phyloP scores from a whole-genome alignment of 169 alveolate species.

The Eimeria maxima region DNA sequence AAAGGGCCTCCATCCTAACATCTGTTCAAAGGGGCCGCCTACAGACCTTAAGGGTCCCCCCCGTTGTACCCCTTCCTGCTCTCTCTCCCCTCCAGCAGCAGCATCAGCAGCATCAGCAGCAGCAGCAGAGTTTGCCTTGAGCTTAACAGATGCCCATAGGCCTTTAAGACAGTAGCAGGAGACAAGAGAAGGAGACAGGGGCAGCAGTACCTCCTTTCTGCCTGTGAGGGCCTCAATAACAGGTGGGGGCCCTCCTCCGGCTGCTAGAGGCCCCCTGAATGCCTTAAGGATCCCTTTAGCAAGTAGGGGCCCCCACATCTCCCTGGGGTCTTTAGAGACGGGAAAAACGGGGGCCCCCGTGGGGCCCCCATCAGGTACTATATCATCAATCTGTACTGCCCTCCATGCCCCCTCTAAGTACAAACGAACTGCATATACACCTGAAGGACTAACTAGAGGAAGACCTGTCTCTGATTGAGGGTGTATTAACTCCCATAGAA shows the following conservation, averaged over 20 bases:
- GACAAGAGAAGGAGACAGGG: constrained; percentile 22
- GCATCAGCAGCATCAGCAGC: constrained; percentile 12
- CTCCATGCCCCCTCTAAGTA: constrained; percentile 71
- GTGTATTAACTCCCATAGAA: constrained; percentile 80
- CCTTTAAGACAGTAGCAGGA: constrained; percentile 1
- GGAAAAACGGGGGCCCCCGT: constrained; percentile 50
- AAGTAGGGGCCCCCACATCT: constrained; percentile 76
- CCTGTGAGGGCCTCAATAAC: constrained; percentile 71
- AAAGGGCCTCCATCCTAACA: constrained; percentile 27
- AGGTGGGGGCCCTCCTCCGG: constrained; percentile 24
- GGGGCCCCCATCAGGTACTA: constrained; percentile 59
- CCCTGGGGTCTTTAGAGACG: neutral
- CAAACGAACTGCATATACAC: constrained; percentile 53
- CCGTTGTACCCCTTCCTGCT: too few relatives aligned
- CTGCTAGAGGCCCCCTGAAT: constrained; percentile 24
- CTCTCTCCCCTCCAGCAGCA: constrained; percentile 23
- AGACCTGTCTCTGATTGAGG: constrained; percentile 79
- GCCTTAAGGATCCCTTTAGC: constrained; percentile 73
- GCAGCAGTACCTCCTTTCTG: constrained; percentile 30
- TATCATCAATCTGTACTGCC: constrained; percentile 72
- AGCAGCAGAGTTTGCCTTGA: constrained; percentile 13
- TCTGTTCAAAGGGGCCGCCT: constrained; percentile 26
- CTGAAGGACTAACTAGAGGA: constrained; percentile 80
- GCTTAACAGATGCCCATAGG: constrained; percentile 65
- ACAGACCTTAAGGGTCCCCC: neutral